These are phyloP conservation scores for Zancudomyces culisetae DNA, from an alignment of 371 early-diverging fungal species.

Conservation along the genomic window DNA sequence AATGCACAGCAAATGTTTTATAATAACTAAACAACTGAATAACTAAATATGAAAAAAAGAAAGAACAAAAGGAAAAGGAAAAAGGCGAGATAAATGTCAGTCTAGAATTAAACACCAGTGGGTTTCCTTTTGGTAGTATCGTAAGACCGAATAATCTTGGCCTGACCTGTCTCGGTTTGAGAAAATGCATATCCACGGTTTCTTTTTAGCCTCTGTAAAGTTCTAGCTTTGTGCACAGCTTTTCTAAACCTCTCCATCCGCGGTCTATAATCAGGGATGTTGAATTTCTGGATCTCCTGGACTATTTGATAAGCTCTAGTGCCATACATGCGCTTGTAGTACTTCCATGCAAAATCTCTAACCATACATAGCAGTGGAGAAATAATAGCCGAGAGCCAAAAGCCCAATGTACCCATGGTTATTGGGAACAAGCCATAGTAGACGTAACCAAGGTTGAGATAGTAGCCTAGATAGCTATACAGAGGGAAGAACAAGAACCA, in stretches of 20 bases:
- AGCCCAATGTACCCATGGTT: slow-evolving; percentile 54
- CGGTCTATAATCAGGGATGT: slow-evolving; percentile 93
- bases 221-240: slow-evolving; percentile 88
- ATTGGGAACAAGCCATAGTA: slow-evolving; percentile 56
- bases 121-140: slow-evolving; percentile 91
- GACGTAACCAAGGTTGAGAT: slow-evolving; percentile 53
- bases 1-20: too few species aligned
- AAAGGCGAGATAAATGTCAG: not conserved
- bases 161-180: slow-evolving; percentile 89
- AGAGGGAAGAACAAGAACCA: slow-evolving; percentile 77
- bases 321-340: slow-evolving; percentile 54
- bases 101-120: slow-evolving; percentile 22
- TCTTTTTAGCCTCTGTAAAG: slow-evolving; percentile 77
- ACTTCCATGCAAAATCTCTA: slow-evolving; percentile 85
- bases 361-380: slow-evolving; percentile 62
- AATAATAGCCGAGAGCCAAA: slow-evolving; percentile 71
- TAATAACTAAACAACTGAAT: too few species aligned
- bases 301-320: slow-evolving; percentile 76
- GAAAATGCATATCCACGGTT: slow-evolving; percentile 94
- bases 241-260: slow-evolving; percentile 92
- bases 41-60: not conserved
- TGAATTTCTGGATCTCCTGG: slow-evolving; percentile 94
- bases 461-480: slow-evolving; percentile 63
- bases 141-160: slow-evolving; percentile 80
- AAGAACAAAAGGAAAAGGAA: not conserved